phyloP scores from a whole-genome alignment of 2,329 filamentous ascomycete genomes.

The Exophiala lecanii-corni region DNA sequence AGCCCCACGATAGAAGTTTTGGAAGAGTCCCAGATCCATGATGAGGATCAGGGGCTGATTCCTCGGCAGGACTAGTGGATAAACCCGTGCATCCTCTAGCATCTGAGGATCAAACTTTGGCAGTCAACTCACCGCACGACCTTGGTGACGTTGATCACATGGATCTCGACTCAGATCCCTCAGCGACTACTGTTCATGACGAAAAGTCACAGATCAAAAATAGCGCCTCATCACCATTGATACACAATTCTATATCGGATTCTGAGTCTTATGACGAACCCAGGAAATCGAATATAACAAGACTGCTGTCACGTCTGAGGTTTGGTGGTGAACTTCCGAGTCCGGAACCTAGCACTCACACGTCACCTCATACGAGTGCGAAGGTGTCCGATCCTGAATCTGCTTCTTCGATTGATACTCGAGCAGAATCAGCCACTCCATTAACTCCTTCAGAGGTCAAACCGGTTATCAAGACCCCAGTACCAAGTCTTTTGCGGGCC shows the following conservation, averaged over 20 bases:
- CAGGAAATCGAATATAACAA: background rate
- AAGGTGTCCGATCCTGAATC: conserved; percentile 44
- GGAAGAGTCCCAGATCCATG: conserved; percentile 34
- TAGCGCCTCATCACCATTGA: too few relatives aligned
- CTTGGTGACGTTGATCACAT: too few relatives aligned
- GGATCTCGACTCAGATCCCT: too few relatives aligned
- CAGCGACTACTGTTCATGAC: too few relatives aligned
- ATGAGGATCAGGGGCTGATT: background rate
- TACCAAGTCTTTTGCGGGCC: conserved; percentile 75
- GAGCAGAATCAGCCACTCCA: conserved; percentile 26
- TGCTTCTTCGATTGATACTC: conserved; percentile 37
- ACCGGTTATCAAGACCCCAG: conserved; percentile 28
- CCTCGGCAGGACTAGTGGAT: too few relatives aligned
- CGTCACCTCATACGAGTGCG: conserved; percentile 39
- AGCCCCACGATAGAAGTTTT: background rate
- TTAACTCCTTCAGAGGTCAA: conserved; percentile 22
- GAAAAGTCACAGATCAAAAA: too few relatives aligned
- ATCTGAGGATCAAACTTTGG: too few relatives aligned
- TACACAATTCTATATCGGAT: too few relatives aligned
- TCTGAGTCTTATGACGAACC: background rate
- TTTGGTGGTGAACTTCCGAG: conserved; percentile 12
- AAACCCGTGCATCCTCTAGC: too few relatives aligned
- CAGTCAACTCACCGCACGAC: too few relatives aligned
- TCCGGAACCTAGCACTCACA: conserved; percentile 33
- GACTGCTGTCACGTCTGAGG: background rate